Percentiles rank a stretch among this genome's conserved stretches.
Evolutionary conservation across 1,284 basidiomycete genomes (phyloP).

Genomic region (Melampsora americana): DNA sequence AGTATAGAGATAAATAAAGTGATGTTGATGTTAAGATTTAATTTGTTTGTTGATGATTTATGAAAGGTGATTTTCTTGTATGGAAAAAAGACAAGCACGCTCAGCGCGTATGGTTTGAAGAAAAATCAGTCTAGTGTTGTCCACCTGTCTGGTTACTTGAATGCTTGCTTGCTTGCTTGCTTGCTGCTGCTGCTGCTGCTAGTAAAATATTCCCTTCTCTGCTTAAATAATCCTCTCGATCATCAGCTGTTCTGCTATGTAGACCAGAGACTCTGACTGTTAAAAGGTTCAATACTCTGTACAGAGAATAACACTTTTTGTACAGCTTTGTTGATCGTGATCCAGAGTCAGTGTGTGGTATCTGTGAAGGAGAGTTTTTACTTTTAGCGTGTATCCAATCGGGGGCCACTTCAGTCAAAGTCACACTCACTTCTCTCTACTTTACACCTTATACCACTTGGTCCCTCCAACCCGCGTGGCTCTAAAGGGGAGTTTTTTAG

Average conservation of each 20-base stretch:
- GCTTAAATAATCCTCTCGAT: too few species aligned
- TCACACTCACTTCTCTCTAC: too few species aligned
- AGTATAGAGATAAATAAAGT: too few species aligned
- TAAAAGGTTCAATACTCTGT: too few species aligned
- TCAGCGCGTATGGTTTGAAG: background rate
- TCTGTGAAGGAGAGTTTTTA: background rate
- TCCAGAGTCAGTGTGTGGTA: background rate
- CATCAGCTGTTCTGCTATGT: too few species aligned
- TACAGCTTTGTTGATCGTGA: conserved; percentile 1
- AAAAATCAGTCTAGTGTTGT: too few species aligned
- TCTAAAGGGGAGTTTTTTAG: conserved; percentile 9
- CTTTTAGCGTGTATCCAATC: background rate
- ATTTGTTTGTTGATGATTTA: background rate
- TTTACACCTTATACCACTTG: background rate
- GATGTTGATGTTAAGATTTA: background rate
- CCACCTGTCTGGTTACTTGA: too few species aligned
- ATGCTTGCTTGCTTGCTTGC: too few species aligned
- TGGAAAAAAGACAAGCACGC: background rate
- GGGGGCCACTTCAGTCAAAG: too few species aligned
- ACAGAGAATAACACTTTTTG: too few species aligned
- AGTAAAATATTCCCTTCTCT: too few species aligned
- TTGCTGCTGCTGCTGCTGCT: too few species aligned
- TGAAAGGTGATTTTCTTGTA: background rate
- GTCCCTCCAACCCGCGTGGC: conserved; percentile 7
- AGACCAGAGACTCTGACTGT: background rate